Evolutionary conservation across 139 green algal species (phyloP).

Genomic region (Choricystis sp.): DNA sequence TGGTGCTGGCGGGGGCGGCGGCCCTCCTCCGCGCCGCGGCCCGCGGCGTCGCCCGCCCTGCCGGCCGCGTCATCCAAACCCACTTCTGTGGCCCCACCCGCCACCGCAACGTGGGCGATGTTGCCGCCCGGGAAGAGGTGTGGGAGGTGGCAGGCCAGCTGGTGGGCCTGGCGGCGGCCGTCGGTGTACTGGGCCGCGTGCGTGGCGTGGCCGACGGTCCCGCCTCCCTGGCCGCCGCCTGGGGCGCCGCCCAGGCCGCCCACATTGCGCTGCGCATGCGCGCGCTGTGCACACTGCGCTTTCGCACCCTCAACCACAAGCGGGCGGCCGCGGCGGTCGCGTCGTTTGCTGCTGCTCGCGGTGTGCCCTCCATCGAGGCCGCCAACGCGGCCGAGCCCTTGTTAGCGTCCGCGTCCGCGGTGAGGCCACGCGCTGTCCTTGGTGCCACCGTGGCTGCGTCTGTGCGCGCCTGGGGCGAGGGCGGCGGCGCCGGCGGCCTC

Average conservation of each 20-base stretch:
- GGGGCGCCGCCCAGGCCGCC: constrained; percentile 30
- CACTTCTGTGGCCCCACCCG: constrained; percentile 35
- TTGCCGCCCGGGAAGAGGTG: constrained; percentile 76
- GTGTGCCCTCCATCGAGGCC: background rate
- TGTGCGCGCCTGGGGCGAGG: background rate
- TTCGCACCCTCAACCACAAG: constrained; percentile 48
- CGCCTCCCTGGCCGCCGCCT: constrained; percentile 21
- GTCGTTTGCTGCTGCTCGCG: background rate
- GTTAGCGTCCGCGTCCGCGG: background rate
- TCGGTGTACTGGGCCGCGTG: constrained; percentile 37
- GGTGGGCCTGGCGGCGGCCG: constrained; percentile 36
- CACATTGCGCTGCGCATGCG: constrained; percentile 47
- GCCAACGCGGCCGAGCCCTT: background rate
- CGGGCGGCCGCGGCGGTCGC: constrained; percentile 11
- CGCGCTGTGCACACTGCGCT: constrained; percentile 30
- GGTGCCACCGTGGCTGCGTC: too few species aligned
- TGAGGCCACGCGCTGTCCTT: background rate
- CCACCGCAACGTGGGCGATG: constrained; percentile 64
- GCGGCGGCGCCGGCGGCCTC: too few species aligned
- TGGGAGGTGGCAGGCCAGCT: constrained; percentile 56
- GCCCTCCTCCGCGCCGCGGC: constrained; percentile 50
- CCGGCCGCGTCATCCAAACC: constrained; percentile 71
- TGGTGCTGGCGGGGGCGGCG: constrained; percentile 50
- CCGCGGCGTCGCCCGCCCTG: constrained; percentile 62
- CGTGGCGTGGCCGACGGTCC: constrained; percentile 12